These are phyloP conservation scores for Fonsecaea pugnacius DNA, from an alignment of 2,329 filamentous ascomycete species.

Conservation along the genomic window DNA sequence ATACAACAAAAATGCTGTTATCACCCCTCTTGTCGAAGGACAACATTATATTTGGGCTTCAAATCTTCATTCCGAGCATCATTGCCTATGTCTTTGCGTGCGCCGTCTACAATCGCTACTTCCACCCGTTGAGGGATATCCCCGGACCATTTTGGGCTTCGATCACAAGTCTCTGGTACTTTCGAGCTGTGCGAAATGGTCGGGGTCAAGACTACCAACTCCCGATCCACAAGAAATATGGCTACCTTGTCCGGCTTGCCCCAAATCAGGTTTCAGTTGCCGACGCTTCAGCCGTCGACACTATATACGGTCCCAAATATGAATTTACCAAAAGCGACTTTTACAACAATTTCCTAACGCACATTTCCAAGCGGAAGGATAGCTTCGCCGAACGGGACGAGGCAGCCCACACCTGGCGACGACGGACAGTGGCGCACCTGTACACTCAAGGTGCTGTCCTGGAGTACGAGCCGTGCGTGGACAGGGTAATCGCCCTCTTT, in stretches of 20 bases:
- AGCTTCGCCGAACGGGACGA: slow-evolving; percentile 32
- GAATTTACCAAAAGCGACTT: slow-evolving; percentile 30
- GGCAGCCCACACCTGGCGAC: slow-evolving; percentile 24
- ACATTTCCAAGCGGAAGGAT: slow-evolving; percentile 22
- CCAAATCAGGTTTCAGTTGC: slow-evolving; percentile 30
- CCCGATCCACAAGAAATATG: slow-evolving; percentile 35
- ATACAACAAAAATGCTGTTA: slow-evolving; percentile 23
- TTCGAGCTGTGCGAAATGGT: slow-evolving; percentile 24
- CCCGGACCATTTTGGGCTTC: slow-evolving; percentile 34
- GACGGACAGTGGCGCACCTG: slow-evolving; percentile 27
- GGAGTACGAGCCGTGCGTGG: slow-evolving; percentile 35
- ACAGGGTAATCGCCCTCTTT: slow-evolving; percentile 32
- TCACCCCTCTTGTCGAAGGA: slow-evolving; percentile 16
- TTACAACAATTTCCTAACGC: slow-evolving; percentile 29
- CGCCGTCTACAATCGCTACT: slow-evolving; percentile 31
- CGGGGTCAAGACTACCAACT: slow-evolving; percentile 26
- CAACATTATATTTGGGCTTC: slow-evolving; percentile 6
- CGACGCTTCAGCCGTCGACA: slow-evolving; percentile 29
- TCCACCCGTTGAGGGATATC: slow-evolving; percentile 30
- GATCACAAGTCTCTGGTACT: slow-evolving; percentile 32
- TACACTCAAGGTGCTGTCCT: slow-evolving; percentile 34
- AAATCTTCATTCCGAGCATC: slow-evolving; percentile 9
- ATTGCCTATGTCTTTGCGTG: slow-evolving; percentile 21
- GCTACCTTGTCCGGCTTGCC: slow-evolving; percentile 29
- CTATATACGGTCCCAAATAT: slow-evolving; percentile 27